phyloP scores from a whole-genome alignment of 495 filamentous ascomycete genomes.

The Friedmanniomyces simplex region DNA sequence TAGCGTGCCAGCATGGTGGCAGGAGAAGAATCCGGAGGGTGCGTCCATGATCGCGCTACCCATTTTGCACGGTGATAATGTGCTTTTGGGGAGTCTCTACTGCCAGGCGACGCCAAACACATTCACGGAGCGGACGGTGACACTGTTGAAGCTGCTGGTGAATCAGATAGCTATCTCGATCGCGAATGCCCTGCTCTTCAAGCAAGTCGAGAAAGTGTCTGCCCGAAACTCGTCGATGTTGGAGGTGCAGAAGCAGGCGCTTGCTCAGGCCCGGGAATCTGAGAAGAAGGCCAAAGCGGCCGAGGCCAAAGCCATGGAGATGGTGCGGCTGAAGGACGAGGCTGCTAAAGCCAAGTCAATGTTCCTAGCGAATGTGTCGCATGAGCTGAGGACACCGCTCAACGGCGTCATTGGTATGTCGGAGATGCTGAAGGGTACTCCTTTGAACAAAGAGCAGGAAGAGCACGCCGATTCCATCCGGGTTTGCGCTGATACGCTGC shows the following conservation, averaged over 20 bases:
- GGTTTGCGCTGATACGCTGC: slow-evolving; percentile 76
- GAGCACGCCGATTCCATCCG: slow-evolving; percentile 88
- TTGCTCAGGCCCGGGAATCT: slow-evolving; percentile 66
- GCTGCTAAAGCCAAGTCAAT: slow-evolving; percentile 84
- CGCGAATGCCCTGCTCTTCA: slow-evolving; percentile 78
- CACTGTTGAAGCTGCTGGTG: slow-evolving; percentile 72
- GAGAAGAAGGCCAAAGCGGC: slow-evolving; percentile 75
- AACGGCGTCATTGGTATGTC: slow-evolving; percentile 49
- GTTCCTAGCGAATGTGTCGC: slow-evolving; percentile 82
- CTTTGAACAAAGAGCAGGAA: slow-evolving; percentile 68
- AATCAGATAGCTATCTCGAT: slow-evolving; percentile 85
- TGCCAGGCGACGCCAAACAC: slow-evolving; percentile 75
- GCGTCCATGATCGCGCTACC: slow-evolving; percentile 78
- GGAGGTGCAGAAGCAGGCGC: slow-evolving; percentile 69
- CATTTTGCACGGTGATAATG: slow-evolving; percentile 65
- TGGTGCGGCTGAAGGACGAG: slow-evolving; percentile 82
- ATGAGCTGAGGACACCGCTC: slow-evolving; percentile 23
- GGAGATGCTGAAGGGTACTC: slow-evolving; percentile 70
- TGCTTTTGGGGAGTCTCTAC: slow-evolving; percentile 72
- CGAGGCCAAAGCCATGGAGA: slow-evolving; percentile 73
- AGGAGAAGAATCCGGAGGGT: slow-evolving; percentile 55
- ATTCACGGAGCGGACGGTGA: slow-evolving; percentile 80
- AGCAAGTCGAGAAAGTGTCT: slow-evolving; percentile 39
- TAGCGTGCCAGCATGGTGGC: slow-evolving; percentile 63
- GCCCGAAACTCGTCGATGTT: slow-evolving; percentile 76